Evolutionary conservation across 306 rosid genomes (phyloP).

Genomic region (Cucurbita pepo): DNA sequence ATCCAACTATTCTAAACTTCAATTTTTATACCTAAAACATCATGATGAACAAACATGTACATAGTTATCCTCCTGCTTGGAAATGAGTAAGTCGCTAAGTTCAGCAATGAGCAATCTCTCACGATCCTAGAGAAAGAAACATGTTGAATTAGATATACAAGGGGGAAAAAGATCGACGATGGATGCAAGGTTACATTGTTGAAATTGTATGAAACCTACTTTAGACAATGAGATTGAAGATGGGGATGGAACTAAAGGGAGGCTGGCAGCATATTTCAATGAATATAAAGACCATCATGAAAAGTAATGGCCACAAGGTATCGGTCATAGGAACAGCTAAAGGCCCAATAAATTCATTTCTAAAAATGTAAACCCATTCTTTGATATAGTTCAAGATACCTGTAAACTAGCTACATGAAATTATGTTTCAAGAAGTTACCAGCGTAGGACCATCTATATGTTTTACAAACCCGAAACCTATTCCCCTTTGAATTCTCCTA

Average conservation of each 20-base stretch:
- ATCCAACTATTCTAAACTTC: conserved; percentile 5
- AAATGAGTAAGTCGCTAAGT: conserved; percentile 30
- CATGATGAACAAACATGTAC: background rate
- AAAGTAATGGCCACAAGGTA: background rate
- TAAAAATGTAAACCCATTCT: background rate
- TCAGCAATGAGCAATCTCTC: conserved; percentile 43
- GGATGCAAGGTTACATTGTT: background rate
- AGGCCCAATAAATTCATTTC: background rate
- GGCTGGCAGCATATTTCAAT: background rate
- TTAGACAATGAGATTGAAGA: background rate
- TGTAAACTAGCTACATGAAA: background rate
- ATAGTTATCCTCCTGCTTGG: background rate
- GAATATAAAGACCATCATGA: background rate
- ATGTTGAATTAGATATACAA: conserved; percentile 2
- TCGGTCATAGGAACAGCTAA: background rate
- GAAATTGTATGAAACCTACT: background rate
- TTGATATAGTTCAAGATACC: background rate
- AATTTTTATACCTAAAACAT: background rate
- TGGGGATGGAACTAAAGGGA: background rate
- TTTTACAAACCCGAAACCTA: background rate
- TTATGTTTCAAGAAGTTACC: background rate
- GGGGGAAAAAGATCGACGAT: background rate
- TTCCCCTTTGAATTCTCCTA: background rate
- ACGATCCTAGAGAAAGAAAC: conserved; percentile 65
- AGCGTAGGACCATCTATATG: background rate